Evolutionary conservation across 345 rosid species (phyloP), one percentile per base, ranked within the genome.

Genomic region (Camelina hispida): DNA sequence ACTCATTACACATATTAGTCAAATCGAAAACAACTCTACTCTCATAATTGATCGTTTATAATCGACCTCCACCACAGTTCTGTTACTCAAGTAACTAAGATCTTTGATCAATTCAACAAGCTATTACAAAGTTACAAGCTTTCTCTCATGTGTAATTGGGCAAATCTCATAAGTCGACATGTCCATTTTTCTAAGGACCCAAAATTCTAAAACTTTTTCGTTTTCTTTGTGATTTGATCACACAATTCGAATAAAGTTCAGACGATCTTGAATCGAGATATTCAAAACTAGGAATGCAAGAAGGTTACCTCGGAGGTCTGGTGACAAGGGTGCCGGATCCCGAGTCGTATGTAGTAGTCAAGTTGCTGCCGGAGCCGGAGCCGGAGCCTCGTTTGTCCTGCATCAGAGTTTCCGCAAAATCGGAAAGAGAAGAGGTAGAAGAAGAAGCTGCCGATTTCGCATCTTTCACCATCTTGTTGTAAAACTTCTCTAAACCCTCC

Each of bases 401-500:
- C 15, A 73, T 68, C 23, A 73, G 69, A 56, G 77, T 82, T 50
- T 68, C 57, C 1, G 82, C 74, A 63, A 43, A 62, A 28, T 80
- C 86, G 17, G 81, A 17, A 0, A 74, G 69, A 38, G 83, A 76
- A 75, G 89, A 73, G 46, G 80, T 34, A 12, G 84, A 82, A 74
- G 88, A 67, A 69, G 80, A 50, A 28, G 81, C 77, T 23, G 68
- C 81, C 2, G 82, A 69, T 66, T 82, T 83, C 25, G 81, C 2
- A 7, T 82, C 84, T 23, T 80, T 80, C 62, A 84, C 53, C 48
- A 87, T 3, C 23, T 73, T 43, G 11, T 80, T 73, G 37, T 53
- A 73, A 43, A 80, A 22, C 64, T 83, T 85, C 86, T 79, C 82
- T 20, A 81, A 59, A 40, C 78, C 88, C 71, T 87, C 95, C 95